Conservation (phyloP, 768 basidiomycete genomes). For the Leucogyrophana mollusca region DNA sequence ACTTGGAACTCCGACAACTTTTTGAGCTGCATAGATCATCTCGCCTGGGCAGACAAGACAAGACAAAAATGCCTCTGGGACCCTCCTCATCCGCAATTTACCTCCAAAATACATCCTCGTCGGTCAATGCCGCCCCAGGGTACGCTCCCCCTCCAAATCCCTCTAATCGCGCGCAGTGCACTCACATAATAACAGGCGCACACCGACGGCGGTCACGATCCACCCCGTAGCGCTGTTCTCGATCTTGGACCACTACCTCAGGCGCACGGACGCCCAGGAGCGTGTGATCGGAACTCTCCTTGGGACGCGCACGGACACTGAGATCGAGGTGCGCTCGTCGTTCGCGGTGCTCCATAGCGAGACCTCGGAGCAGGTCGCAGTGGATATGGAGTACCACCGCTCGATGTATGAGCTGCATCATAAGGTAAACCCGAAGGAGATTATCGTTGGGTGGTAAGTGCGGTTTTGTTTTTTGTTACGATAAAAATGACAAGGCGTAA, state of each 20-base stretch:
- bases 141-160: conserved; percentile 20
- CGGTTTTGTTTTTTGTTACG: not conserved
- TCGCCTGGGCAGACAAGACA: conserved; percentile 1
- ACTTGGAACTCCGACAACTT: conserved; percentile 32
- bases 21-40: conserved; percentile 9
- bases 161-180: not conserved
- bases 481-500: not conserved
- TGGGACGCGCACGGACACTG: conserved; percentile 67
- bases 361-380: conserved; percentile 88
- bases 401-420: conserved; percentile 90
- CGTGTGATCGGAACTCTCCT: conserved; percentile 96
- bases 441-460: conserved; percentile 89
- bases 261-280: conserved; percentile 75
- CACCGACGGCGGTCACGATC: conserved; percentile 73
- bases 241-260: conserved; percentile 95
- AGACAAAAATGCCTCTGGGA: conserved; percentile 45
- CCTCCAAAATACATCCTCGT: conserved; percentile 33
- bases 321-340: conserved; percentile 76
- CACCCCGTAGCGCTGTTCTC: conserved; percentile 93
- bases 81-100: conserved; percentile 45
- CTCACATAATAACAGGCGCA: conserved; percentile 44
- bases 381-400: conserved; percentile 96
- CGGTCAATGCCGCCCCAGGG: conserved; percentile 30
- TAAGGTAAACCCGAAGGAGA: conserved; percentile 81
- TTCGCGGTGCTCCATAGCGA: conserved; percentile 94